Base-by-base conservation (phyloP, 2,329 filamentous ascomycete species). In the Didymella arachidicola region DNA sequence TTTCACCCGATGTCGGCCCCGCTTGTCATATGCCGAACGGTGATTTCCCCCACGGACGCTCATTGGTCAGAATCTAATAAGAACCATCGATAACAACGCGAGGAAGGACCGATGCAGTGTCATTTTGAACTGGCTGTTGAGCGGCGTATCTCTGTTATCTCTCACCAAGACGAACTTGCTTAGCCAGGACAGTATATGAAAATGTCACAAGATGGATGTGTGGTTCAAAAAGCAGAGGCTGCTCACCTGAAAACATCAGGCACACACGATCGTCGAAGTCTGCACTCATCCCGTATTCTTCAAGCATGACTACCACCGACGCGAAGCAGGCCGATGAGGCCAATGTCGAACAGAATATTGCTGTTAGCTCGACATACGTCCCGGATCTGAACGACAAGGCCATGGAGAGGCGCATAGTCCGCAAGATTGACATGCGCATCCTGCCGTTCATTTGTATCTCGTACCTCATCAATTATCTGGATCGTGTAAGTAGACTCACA, bases 341-440 rank as follows among this genome's bases (percentile, higher is more conserved):
- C 50, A 55, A 52, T 22, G 27, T 62, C 30, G 62, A 64, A 36
- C 62, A 53, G 16, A 49, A 61, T n/a, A 10, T 64, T 14, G 57
- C 51, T 7, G 39, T 50, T 8, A 60, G 57, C 11, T 30, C 62
- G 22, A 53, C 54, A 22, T 64, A 64, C 30, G 30, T 63, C 3
- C 64, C 64, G 26, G 64, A 66, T 22, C 34, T 66, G 19, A 62
- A 63, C 43, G 63, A 67, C 60, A 67, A 67, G 22, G 65, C 65
- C 12, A 60, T 64, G 62, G 64, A 66, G 43, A 59, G 51, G 45
- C 62, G 64, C 22, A 57, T 67, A 30, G 63, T 67, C 10, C 63
- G 65, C 25, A 67, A 67, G 30, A 67, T 67, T 22, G 65, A 67
- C 42, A 65, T 46, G 30, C 46, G 64, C 11, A 62, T 67, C 36